Base-by-base conservation (phyloP, 495 filamentous ascomycete genomes). In the Neurospora sp. region DNA sequence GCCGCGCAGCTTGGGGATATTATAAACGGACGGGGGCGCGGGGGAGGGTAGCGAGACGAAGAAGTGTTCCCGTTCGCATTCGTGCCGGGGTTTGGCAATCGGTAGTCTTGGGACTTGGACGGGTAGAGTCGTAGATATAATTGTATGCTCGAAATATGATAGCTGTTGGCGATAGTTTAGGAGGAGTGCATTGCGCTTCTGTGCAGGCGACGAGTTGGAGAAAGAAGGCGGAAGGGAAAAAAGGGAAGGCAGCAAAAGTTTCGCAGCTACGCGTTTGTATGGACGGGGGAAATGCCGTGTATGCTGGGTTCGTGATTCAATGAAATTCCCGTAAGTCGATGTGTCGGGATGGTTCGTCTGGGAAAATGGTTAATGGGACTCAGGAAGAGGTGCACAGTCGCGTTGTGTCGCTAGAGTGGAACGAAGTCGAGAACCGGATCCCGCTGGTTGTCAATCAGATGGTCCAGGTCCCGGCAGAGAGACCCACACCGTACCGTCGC, bases 21-120 rank as follows among this genome's bases (percentile, higher is more conserved):
- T 43, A 59, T 62, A 19, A 38, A 71, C 69, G 71, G 48, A 48
- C 69, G 71, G 70, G 66, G 37, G 73, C 59, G 69, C 70, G 54
- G 9, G 17, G 19, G 40, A 71, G 70, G 62, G 34, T 38, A n/a
- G 39, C 66, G 39, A 71, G 43, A 37, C 31, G 71, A 39, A 37
- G 39, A 39, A 7, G 39, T 70, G n/a, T 28, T 73, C 39, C 66
- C 59, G 54, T 34, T 66, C 54, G 54, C 54, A 66, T 34, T 31
- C 54, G 54, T 34, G 28, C 5, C 54, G 15, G 24, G 28, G 6
- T 34, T 17, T 8, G 54, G 28, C 31, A 66, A 66, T 34, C 66
- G 72, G 15, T 7, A 10, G 45, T 36, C 4, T 62, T 31, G 19
- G 4, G 34, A 5, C 28, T 54, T 31, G 59, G 31, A 11, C 4